These are phyloP conservation scores for Trichophyton verrucosum DNA, from an alignment of 2,329 filamentous ascomycete genomes.

Conservation along the genomic window DNA sequence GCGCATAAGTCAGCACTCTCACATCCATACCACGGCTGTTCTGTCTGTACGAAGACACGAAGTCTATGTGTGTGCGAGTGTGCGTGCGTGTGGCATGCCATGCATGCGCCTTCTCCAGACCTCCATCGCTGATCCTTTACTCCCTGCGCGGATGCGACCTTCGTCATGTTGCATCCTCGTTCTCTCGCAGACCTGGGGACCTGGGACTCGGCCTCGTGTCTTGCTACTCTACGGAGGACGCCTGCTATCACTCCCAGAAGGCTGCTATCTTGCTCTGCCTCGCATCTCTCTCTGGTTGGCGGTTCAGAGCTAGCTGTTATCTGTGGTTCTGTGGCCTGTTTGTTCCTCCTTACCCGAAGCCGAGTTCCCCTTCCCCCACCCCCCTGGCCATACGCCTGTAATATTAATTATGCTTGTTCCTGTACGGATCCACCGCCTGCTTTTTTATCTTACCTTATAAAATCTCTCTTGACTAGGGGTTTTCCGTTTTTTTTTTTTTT, in stretches of 20 bases:
- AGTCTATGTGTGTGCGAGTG: background rate
- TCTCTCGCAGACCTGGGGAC: too few species aligned
- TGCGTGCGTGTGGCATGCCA: background rate
- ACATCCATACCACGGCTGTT: background rate
- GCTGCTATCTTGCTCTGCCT: background rate
- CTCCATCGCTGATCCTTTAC: background rate
- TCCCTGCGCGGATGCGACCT: background rate
- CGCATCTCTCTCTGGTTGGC: background rate
- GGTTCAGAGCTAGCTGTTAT: background rate
- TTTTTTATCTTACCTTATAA: background rate
- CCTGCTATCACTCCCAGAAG: too few species aligned
- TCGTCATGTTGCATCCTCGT: background rate
- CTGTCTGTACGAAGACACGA: background rate
- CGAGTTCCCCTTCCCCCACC: too few species aligned
- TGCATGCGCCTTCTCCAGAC: background rate
- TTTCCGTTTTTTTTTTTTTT: background rate
- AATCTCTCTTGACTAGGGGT: too few species aligned
- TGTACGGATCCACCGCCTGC: background rate
- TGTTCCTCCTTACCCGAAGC: too few species aligned
- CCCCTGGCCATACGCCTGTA: background rate
- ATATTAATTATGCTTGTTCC: background rate
- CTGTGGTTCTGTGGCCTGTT: background rate
- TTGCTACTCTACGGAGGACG: too few species aligned
- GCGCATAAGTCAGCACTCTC: too few species aligned
- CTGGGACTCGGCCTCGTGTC: too few species aligned